Conservation (phyloP, 257 asterid genomes). For the Nicotiana otophora region DNA sequence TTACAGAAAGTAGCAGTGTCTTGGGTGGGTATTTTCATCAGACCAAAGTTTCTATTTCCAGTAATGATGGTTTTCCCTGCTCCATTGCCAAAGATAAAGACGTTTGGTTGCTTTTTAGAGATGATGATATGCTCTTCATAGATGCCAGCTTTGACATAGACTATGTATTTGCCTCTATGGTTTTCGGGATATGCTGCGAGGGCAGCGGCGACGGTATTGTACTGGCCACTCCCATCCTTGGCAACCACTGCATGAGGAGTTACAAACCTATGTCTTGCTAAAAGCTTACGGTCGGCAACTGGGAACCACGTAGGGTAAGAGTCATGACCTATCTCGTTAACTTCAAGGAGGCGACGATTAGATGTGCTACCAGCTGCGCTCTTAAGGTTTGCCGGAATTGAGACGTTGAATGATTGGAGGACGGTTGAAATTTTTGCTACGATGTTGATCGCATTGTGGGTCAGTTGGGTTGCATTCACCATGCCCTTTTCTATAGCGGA, state of each 20-base stretch:
- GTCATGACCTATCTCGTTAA: constrained; percentile 12
- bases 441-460: constrained; percentile 63
- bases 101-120: constrained; percentile 39
- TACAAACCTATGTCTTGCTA: constrained; percentile 7
- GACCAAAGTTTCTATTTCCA: constrained; percentile 34
- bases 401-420: constrained; percentile 33
- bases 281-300: constrained; percentile 45
- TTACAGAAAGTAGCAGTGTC: constrained; percentile 62
- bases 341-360: constrained; percentile 27
- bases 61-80: constrained; percentile 54
- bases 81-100: constrained; percentile 79
- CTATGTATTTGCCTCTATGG: constrained; percentile 38
- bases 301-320: constrained; percentile 54
- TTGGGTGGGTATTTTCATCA: constrained; percentile 35
- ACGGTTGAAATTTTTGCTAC: constrained; percentile 36
- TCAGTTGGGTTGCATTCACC: constrained; percentile 44
- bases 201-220: constrained; percentile 42
- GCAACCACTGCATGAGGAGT: constrained; percentile 56
- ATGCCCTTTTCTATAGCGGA: constrained; percentile 34
- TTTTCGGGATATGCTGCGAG: constrained; percentile 47
- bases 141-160: constrained; percentile 67
- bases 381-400: not conserved
- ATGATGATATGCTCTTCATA: constrained; percentile 47
- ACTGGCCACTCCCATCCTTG: constrained; percentile 61
- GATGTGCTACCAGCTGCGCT: not conserved